A percentile compares a stretch with the other conserved stretches of the same genome.
phyloP scores from a whole-genome alignment of 352 stramenopile species.

The Globisporangium takayamanum region DNA sequence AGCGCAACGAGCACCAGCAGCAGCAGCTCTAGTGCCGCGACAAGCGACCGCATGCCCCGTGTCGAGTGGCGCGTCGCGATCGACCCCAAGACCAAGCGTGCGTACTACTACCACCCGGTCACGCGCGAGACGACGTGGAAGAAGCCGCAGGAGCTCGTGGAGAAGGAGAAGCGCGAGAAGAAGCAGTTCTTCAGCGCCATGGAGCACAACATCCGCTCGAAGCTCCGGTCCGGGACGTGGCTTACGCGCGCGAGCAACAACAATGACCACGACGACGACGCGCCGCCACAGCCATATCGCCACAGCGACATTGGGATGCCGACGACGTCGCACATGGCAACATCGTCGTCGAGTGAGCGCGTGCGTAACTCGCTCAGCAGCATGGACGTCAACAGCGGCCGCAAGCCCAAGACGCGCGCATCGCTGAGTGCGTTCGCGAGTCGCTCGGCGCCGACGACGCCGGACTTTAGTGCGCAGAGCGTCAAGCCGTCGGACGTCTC shows the following conservation, averaged over 20 bases:
- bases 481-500: conserved; percentile 18
- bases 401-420: conserved; percentile 6
- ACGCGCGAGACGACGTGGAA: conserved; percentile 97
- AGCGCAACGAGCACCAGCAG: conserved; percentile 1
- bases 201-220: conserved; percentile 94
- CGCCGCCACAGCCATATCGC: conserved; percentile 10
- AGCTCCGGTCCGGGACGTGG: conserved; percentile 62
- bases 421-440: conserved; percentile 18
- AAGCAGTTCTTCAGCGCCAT: conserved; percentile 94
- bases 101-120: conserved; percentile 96
- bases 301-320: conserved; percentile 18
- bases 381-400: conserved; percentile 16
- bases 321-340: background rate
- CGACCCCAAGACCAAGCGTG: conserved; percentile 80
- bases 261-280: conserved; percentile 14
- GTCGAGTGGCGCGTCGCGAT: conserved; percentile 75
- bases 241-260: conserved; percentile 30
- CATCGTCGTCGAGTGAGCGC: background rate
- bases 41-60: background rate
- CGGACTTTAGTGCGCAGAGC: conserved; percentile 21
- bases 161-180: conserved; percentile 75
- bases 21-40: conserved; percentile 12
- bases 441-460: conserved; percentile 42
- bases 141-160: conserved; percentile 82
- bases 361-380: conserved; percentile 25